phyloP scores from a whole-genome alignment of 768 basidiomycete genomes.

The Termitomyces sp. region DNA sequence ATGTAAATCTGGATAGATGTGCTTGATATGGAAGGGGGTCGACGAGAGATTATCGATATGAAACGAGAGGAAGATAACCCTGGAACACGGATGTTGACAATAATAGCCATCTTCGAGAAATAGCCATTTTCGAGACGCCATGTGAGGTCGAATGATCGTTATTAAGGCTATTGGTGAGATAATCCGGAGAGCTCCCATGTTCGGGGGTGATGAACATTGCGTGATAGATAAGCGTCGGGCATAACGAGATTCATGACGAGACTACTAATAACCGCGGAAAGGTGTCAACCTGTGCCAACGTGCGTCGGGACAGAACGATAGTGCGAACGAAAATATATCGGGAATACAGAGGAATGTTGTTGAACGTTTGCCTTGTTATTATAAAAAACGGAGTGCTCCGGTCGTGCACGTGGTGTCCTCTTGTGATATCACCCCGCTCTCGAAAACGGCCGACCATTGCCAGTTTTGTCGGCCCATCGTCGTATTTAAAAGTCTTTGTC shows the following conservation, averaged over 20 bases:
- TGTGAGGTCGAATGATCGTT: slow-evolving; percentile 2
- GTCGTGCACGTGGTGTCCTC: slow-evolving; percentile 26
- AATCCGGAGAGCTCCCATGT: slow-evolving; percentile 4
- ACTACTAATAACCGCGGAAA: background rate
- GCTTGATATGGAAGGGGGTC: slow-evolving; percentile 8
- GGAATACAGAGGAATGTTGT: slow-evolving; percentile 10
- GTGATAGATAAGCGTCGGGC: slow-evolving; percentile 6
- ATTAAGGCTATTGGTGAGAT: slow-evolving; percentile 10
- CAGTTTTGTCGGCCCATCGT: slow-evolving; percentile 4
- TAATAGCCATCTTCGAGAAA: background rate
- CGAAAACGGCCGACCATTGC: slow-evolving; percentile 6
- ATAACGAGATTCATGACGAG: background rate
- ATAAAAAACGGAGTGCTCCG: slow-evolving; percentile 26
- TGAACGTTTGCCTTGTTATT: slow-evolving; percentile 14
- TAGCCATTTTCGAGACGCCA: slow-evolving; percentile 6
- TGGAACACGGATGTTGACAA: no score
- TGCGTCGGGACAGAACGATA: slow-evolving; percentile 13
- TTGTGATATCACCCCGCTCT: slow-evolving; percentile 19
- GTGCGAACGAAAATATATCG: background rate
- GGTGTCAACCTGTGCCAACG: slow-evolving; percentile 21
- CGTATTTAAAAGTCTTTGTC: background rate
- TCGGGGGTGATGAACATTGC: background rate
- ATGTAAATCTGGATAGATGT: slow-evolving; percentile 3
- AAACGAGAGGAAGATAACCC: background rate
- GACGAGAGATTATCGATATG: slow-evolving; percentile 6